A percentile compares a stretch with the other conserved stretches of the same genome.
Evolutionary conservation across 306 rosid species (phyloP).

Genomic region (Arachis stenosperma): DNA sequence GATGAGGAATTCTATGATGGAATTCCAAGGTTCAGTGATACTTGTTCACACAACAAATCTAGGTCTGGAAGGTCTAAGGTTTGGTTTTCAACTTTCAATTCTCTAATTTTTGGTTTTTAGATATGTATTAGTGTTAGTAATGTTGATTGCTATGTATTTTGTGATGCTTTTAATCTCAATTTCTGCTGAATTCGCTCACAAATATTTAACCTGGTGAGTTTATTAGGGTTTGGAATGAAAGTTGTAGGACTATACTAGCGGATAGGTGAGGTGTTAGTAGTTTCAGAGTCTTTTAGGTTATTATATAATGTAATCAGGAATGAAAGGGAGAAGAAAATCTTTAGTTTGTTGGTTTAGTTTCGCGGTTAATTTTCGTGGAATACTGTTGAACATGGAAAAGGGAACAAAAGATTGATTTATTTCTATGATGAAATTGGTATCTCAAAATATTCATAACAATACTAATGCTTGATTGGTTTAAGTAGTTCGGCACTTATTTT

Average conservation of each 20-base stretch:
- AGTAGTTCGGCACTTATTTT: too few species aligned
- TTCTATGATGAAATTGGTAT: neutral
- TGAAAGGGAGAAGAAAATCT: too few species aligned
- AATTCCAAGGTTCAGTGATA: conserved; percentile 58
- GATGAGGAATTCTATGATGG: conserved; percentile 75
- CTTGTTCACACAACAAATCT: conserved; percentile 49
- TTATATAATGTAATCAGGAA: too few species aligned
- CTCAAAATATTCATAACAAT: neutral
- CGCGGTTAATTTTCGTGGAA: neutral
- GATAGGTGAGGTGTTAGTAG: too few species aligned
- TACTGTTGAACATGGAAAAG: neutral
- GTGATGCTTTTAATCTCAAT: neutral
- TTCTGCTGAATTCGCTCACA: neutral
- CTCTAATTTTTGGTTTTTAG: neutral
- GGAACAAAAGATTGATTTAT: too few species aligned
- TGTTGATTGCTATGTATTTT: neutral
- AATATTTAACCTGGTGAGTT: neutral
- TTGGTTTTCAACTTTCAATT: conserved; percentile 18
- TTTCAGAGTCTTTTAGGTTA: too few species aligned
- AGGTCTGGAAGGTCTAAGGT: conserved; percentile 60
- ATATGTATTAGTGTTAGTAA: neutral
- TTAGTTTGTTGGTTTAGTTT: too few species aligned
- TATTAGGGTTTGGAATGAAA: too few species aligned
- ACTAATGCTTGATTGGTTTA: too few species aligned
- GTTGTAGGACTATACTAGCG: too few species aligned